phyloP scores from a whole-genome alignment of 768 basidiomycete species.

The Xerocomellus intermedius region DNA sequence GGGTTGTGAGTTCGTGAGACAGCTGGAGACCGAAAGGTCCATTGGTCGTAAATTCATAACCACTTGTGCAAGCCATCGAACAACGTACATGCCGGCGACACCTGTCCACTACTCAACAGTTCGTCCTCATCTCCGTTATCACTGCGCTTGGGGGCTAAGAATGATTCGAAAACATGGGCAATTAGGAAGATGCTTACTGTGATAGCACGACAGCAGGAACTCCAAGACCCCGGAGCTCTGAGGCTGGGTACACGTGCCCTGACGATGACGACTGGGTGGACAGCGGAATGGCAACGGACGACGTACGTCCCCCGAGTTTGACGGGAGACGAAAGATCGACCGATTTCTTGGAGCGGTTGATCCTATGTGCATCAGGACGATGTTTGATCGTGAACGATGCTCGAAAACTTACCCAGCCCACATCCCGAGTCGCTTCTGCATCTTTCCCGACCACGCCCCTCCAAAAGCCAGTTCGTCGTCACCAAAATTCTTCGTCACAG shows the following conservation, averaged over 20 bases:
- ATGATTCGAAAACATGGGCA: background rate
- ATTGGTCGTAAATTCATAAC: constrained; percentile 7
- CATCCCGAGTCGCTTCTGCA: constrained; percentile 47
- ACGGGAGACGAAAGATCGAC: constrained; percentile 26
- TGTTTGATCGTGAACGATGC: background rate
- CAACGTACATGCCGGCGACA: constrained; percentile 62
- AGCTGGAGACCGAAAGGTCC: constrained; percentile 14
- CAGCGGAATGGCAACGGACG: constrained; percentile 29
- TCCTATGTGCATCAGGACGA: constrained; percentile 22
- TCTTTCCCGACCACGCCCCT: constrained; percentile 40
- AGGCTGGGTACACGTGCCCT: constrained; percentile 26
- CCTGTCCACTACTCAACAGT: constrained; percentile 75
- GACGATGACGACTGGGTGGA: constrained; percentile 37
- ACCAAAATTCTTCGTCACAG: constrained; percentile 17
- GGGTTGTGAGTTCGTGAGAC: constrained; percentile 22
- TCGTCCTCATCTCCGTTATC: constrained; percentile 56
- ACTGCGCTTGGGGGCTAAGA: constrained; percentile 8
- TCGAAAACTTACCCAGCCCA: constrained; percentile 44
- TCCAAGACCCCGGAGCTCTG: constrained; percentile 26
- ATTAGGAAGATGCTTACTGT: constrained; percentile 28
- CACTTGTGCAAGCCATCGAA: constrained; percentile 6
- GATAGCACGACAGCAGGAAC: constrained; percentile 43
- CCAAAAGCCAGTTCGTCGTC: constrained; percentile 35
- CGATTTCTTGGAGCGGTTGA: constrained; percentile 35
- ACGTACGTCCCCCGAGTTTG: constrained; percentile 23